Base-by-base conservation (phyloP, 169 alveolate genomes). In the Cyclospora cayetanensis region DNA sequence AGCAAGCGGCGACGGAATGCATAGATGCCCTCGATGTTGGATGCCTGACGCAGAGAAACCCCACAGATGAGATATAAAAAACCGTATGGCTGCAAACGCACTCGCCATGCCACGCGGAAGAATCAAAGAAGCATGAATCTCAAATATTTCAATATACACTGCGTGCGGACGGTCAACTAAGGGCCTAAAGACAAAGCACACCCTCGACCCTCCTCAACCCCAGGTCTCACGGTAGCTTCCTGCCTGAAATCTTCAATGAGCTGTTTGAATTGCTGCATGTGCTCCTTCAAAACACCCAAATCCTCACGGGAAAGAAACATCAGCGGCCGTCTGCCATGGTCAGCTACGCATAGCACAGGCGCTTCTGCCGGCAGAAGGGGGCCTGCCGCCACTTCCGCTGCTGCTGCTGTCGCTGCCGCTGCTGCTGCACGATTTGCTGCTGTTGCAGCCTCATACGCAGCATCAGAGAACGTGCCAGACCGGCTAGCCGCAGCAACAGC, bases 301-400 rank as follows among this genome's bases (percentile, higher is more conserved):
- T 95, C 97, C 84, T 95, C 97, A 11, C 79, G 18, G 12, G 93
- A 37, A 15, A 95, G 92, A 89, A 87, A 95, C 96, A 95, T 94
- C 65, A 95, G 90, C 5, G 97, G 97, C 84, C 94, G 90, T 46
- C 95, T 74, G 29, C 93, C 93, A 42, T 82, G 86, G 50, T 95
- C 96, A 22, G 95, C 89, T 37, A 95, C 95, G 82, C 97, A 95
- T 60, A 95, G 91, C 27, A 95, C 91, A 1, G 96, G 89, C 42
- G 74, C 94, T 9, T 25, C 52, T 34, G 91, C 79, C 31, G 4
- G 60, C 68, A 31, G 22, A 27, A 29, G 43, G 25, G 68, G 52
- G 41, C 53, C 74, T 20, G 5, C 89, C 7, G 4, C 70, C n/a
- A 34, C 1, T 34, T 53, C 50, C 42, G 74, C 89, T 34, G 77